Evolutionary conservation across 2,329 filamentous ascomycete species (phyloP).

Genomic region (Scedosporium aurantiacum): DNA sequence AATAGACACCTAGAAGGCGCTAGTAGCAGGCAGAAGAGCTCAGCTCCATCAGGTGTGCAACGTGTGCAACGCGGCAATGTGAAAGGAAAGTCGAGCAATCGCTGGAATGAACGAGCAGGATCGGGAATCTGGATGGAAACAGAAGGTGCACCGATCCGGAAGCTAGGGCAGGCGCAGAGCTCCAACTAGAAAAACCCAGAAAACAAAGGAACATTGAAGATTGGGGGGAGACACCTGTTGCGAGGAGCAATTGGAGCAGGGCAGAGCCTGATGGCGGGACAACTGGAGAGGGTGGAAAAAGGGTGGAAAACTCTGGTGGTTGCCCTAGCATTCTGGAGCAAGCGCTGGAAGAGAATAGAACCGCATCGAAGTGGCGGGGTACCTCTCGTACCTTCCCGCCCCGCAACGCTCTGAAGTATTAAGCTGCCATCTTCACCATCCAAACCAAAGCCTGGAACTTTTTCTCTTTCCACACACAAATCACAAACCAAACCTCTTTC

Average conservation of each 20-base stretch:
- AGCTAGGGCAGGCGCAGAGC: neutral
- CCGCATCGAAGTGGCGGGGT: constrained; percentile 25
- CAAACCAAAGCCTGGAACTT: neutral
- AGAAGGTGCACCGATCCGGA: neutral
- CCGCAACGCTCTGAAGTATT: constrained; percentile 6
- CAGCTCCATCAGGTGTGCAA: neutral
- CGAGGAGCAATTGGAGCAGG: neutral
- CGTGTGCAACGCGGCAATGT: neutral
- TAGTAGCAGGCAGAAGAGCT: neutral
- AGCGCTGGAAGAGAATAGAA: constrained; percentile 29
- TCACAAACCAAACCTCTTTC: neutral
- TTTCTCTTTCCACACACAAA: constrained; percentile 6
- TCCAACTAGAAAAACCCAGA: neutral
- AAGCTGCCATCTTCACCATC: constrained; percentile 6
- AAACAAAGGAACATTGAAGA: neutral
- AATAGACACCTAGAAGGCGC: neutral
- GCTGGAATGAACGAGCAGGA: neutral
- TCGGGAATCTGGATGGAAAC: neutral
- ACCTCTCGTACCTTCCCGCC: constrained; percentile 6
- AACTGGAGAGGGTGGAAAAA: neutral
- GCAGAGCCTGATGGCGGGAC: neutral
- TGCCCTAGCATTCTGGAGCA: constrained; percentile 6
- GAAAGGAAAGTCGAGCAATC: neutral
- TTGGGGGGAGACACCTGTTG: neutral
- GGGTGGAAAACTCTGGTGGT: constrained; percentile 4